Evolutionary conservation across 306 rosid genomes (phyloP).

Genomic region (Coriaria nepalensis): DNA sequence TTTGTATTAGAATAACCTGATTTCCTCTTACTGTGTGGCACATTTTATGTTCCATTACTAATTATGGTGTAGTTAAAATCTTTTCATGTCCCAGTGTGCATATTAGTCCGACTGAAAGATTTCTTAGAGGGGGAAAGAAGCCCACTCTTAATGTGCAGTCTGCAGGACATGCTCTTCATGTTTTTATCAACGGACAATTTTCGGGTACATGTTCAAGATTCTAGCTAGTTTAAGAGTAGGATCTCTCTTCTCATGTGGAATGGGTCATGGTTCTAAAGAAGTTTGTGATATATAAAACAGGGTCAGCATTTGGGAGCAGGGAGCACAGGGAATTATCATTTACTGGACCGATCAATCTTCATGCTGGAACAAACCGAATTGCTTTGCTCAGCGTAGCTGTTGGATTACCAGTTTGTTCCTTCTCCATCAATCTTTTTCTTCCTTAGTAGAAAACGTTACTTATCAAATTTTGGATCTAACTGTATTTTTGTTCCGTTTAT

Average conservation of each 20-base stretch:
- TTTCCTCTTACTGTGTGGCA: background rate
- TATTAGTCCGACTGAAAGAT: conserved; percentile 61
- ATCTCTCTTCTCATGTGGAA: background rate
- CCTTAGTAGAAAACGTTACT: background rate
- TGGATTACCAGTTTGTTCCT: conserved; percentile 69
- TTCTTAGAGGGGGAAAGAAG: conserved; percentile 51
- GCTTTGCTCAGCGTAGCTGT: conserved; percentile 83
- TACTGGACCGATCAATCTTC: conserved; percentile 49
- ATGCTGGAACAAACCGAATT: conserved; percentile 60
- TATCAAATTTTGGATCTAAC: too few relatives aligned
- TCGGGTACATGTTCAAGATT: conserved; percentile 34
- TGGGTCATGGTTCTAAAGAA: conserved; percentile 6
- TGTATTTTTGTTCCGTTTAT: background rate
- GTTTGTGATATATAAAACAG: conserved; percentile 25
- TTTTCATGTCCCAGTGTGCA: conserved; percentile 36
- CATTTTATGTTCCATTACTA: too few relatives aligned
- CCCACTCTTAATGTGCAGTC: conserved; percentile 63
- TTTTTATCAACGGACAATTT: conserved; percentile 70
- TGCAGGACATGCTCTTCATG: conserved; percentile 79
- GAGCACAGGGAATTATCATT: conserved; percentile 57
- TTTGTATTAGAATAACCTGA: conserved; percentile 18
- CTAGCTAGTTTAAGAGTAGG: background rate
- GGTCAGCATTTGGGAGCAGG: conserved; percentile 71
- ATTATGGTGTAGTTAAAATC: too few relatives aligned
- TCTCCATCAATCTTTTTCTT: conserved; percentile 10